Conservation (phyloP, 129 eudicot genomes). For the Flaveria ramosissima region DNA sequence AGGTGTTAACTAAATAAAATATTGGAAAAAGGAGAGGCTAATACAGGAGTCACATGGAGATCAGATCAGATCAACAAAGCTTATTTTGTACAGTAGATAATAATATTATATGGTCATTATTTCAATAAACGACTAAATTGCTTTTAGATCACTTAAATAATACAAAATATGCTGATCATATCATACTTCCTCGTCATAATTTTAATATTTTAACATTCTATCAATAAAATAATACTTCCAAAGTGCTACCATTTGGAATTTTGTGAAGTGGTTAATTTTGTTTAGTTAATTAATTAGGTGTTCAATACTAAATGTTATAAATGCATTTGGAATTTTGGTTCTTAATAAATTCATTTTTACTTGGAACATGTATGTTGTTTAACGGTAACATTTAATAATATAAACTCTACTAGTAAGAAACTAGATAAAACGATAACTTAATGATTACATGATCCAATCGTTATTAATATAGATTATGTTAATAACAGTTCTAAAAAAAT, state of each 20-base stretch:
- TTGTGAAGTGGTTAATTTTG: neutral
- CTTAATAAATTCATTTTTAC: neutral
- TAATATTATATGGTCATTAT: conserved; percentile 33
- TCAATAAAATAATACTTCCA: neutral
- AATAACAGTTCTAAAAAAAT: too few relatives aligned
- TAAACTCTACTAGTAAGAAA: too few relatives aligned
- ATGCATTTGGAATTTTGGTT: neutral
- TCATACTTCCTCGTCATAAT: conserved; percentile 22
- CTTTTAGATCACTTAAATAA: conserved; percentile 9
- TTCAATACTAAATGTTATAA: neutral
- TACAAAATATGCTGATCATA: conserved; percentile 30
- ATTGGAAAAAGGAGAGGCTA: conserved; percentile 15
- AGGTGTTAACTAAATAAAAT: conserved; percentile 4
- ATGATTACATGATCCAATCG: too few relatives aligned
- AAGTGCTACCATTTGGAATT: neutral
- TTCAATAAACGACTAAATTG: conserved; percentile 9
- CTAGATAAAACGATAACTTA: too few relatives aligned
- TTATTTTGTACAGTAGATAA: conserved; percentile 26
- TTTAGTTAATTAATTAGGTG: neutral
- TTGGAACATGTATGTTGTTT: neutral
- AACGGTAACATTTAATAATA: too few relatives aligned
- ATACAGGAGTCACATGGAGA: conserved; percentile 29
- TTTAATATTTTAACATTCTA: neutral
- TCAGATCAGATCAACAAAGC: conserved; percentile 19
- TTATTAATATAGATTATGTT: too few relatives aligned